Conservation (phyloP, 805 yeast genomes). For the Zygosaccharomyces bailii region DNA sequence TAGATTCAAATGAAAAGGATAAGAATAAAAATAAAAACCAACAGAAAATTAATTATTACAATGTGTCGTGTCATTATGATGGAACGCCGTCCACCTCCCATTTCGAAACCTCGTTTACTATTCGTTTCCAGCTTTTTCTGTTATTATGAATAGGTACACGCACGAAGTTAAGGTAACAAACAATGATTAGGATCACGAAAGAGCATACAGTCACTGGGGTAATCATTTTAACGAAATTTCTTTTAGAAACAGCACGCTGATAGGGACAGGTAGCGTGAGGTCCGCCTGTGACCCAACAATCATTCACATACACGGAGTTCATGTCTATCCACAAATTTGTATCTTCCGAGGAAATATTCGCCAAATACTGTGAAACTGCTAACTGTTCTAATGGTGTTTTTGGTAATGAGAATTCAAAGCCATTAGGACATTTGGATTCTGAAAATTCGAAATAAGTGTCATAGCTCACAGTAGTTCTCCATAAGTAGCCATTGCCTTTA, state of each 20-base stretch:
- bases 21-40: not conserved
- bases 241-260: constrained; percentile 48
- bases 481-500: constrained; percentile 38
- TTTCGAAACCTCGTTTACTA: constrained; percentile 52
- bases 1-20: too few species aligned
- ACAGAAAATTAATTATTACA: constrained; percentile 2
- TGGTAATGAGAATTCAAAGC: constrained; percentile 46
- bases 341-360: constrained; percentile 8
- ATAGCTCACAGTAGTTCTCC: constrained; percentile 40
- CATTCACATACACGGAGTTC: constrained; percentile 66
- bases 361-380: constrained; percentile 22
- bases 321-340: constrained; percentile 64
- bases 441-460: constrained; percentile 44
- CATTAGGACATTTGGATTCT: constrained; percentile 37
- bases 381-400: constrained; percentile 46
- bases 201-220: constrained; percentile 66
- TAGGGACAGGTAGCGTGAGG: constrained; percentile 78
- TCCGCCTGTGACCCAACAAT: constrained; percentile 88
- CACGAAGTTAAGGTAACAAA: constrained; percentile 54
- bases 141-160: constrained; percentile 68
- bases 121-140: constrained; percentile 59
- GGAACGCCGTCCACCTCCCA: constrained; percentile 87
- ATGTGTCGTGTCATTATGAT: constrained; percentile 39
- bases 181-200: constrained; percentile 46
- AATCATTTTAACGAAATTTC: constrained; percentile 59